phyloP scores from a whole-genome alignment of 176 grass and related monocot species.

The Calamus simplicifolius region DNA sequence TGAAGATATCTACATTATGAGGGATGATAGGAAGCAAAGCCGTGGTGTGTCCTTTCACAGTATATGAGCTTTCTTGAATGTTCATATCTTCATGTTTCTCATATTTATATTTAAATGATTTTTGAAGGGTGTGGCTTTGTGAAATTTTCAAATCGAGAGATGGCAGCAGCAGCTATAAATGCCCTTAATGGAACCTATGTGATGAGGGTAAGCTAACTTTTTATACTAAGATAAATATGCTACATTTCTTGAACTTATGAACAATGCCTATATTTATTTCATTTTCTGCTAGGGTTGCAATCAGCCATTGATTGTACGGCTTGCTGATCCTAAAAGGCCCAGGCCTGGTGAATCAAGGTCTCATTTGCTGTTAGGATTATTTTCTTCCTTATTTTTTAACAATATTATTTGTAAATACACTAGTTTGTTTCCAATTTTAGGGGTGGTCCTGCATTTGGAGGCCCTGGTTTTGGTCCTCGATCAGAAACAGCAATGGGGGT shows the following conservation, averaged over 20 bases:
- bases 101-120: constrained; percentile 19
- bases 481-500: constrained; percentile 94
- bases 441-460: constrained; percentile 93
- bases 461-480: constrained; percentile 89
- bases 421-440: constrained; percentile 24
- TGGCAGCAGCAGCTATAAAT: constrained; percentile 70
- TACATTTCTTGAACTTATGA: constrained; percentile 11
- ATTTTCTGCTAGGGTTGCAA: constrained; percentile 65
- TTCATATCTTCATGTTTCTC: neutral
- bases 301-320: constrained; percentile 88
- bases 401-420: neutral
- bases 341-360: constrained; percentile 89
- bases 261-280: constrained; percentile 14
- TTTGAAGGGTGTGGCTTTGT: constrained; percentile 90
- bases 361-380: constrained; percentile 11
- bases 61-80: constrained; percentile 16
- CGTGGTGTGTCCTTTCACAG: constrained; percentile 47
- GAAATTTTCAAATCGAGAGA: constrained; percentile 83
- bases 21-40: constrained; percentile 75
- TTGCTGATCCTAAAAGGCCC: constrained; percentile 96
- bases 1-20: constrained; percentile 99
- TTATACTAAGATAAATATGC: neutral
- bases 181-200: constrained; percentile 73
- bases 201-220: constrained; percentile 68
- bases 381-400: neutral